Evolutionary conservation across 1,139 yeast genomes (phyloP).

Genomic region (Zygoascus sp.): DNA sequence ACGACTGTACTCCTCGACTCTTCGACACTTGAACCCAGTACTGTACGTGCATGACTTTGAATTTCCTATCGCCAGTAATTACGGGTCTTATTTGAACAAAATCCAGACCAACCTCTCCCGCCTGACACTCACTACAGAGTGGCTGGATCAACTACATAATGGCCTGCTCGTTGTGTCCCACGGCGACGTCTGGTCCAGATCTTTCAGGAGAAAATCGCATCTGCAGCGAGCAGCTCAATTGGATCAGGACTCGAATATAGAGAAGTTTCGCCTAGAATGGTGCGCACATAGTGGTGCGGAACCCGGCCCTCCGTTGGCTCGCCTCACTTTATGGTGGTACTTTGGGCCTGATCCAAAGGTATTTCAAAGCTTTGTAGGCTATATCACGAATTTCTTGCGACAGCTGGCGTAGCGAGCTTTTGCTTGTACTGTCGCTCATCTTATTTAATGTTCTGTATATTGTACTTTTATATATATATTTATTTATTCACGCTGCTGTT

Average conservation of each 20-base stretch:
- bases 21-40: conserved; percentile 17
- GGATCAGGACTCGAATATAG: not conserved
- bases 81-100: not conserved
- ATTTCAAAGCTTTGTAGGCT: conserved; percentile 22
- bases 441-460: not conserved
- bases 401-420: not conserved
- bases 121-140: not conserved
- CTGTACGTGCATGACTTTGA: conserved; percentile 10
- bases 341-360: conserved; percentile 19
- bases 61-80: not conserved
- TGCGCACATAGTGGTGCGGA: not conserved
- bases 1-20: conserved; percentile 8
- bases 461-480: not conserved
- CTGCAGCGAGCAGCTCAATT: conserved; percentile 5
- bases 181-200: conserved; percentile 37
- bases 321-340: conserved; percentile 18
- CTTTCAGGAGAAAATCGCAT: conserved; percentile 28
- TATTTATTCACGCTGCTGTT: no score
- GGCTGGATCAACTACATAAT: not conserved
- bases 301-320: not conserved
- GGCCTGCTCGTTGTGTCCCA: conserved; percentile 8
- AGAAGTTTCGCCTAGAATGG: conserved; percentile 5
- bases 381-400: conserved; percentile 1
- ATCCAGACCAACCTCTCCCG: not conserved
- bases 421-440: not conserved